A percentile compares a stretch with the other conserved stretches of the same genome.
phyloP scores from a whole-genome alignment of 345 rosid genomes.

The Pugionium dolabratum region DNA sequence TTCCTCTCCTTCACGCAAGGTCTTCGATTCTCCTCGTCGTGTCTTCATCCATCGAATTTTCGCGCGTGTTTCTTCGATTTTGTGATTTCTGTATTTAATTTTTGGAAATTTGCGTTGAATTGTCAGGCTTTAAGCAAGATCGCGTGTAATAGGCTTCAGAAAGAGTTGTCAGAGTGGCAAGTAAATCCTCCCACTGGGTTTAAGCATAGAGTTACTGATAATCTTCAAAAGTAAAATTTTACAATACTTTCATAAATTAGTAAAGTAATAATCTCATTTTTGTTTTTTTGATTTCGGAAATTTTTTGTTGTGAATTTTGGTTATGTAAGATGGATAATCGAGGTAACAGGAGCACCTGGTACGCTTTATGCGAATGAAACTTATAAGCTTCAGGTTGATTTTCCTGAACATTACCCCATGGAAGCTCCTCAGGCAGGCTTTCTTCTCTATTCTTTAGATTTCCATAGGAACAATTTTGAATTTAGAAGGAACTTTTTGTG shows the following conservation, averaged over 20 bases:
- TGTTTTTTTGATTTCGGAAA: no score
- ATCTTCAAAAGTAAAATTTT: slow-evolving; percentile 50
- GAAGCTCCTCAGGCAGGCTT: slow-evolving; percentile 69
- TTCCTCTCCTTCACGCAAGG: slow-evolving; percentile 77
- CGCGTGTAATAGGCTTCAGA: slow-evolving; percentile 95
- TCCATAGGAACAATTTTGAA: background rate
- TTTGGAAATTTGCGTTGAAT: no score
- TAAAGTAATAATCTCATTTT: no score
- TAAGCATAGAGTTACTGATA: slow-evolving; percentile 65
- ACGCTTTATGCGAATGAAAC: slow-evolving; percentile 69
- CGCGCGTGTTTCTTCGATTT: background rate
- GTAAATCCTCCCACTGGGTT: slow-evolving; percentile 88
- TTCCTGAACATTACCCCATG: slow-evolving; percentile 78
- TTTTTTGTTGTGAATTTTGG: no score
- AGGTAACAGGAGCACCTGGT: slow-evolving; percentile 74
- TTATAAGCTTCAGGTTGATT: slow-evolving; percentile 76
- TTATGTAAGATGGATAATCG: slow-evolving; percentile 60
- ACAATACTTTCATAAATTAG: no score
- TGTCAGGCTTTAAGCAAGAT: slow-evolving; percentile 86
- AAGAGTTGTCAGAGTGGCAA: slow-evolving; percentile 98
- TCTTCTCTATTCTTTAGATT: background rate
- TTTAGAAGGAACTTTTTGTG: no score
- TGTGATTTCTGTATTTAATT: background rate
- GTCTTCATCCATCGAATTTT: no score
- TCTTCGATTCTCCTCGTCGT: background rate